Percentiles rank a stretch among this genome's conserved stretches.
Evolutionary conservation across 2,329 filamentous ascomycete species (phyloP).

Genomic region (Cercospora brassicicola): DNA sequence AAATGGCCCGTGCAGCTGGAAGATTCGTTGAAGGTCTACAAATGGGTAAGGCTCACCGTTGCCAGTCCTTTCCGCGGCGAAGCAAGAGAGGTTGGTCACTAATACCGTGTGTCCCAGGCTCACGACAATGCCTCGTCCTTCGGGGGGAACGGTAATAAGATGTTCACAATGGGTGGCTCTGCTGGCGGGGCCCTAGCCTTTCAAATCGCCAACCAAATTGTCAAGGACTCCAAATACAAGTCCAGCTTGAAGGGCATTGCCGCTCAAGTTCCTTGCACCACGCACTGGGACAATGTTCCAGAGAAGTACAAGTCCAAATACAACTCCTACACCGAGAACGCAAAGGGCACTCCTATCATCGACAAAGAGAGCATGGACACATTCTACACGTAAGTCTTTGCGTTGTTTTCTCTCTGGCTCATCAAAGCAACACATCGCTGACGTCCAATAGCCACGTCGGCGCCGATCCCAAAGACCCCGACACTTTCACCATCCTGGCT

Average conservation of each 20-base stretch:
- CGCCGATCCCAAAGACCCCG: conserved; percentile 27
- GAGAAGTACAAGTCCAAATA: conserved; percentile 30
- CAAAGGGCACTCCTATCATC: conserved; percentile 26
- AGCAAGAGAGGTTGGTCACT: background rate
- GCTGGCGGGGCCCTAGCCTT: conserved; percentile 31
- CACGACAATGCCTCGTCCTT: conserved; percentile 29
- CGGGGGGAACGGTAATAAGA: conserved; percentile 24
- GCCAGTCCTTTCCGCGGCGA: too few species aligned
- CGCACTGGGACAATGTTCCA: conserved; percentile 32
- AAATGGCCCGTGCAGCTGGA: conserved; percentile 47
- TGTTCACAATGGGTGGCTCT: conserved; percentile 35
- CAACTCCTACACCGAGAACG: conserved; percentile 28
- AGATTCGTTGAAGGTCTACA: conserved; percentile 41
- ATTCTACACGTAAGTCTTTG: conserved; percentile 23
- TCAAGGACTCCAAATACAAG: conserved; percentile 27
- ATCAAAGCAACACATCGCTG: background rate
- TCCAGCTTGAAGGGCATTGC: conserved; percentile 37
- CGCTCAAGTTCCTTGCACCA: conserved; percentile 42
- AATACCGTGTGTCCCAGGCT: conserved; percentile 16
- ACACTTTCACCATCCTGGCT: conserved; percentile 26
- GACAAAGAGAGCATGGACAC: conserved; percentile 30
- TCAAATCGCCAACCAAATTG: conserved; percentile 27
- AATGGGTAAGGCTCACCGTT: conserved; percentile 41
- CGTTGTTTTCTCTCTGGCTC: background rate
- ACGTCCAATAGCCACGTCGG: conserved; percentile 15